These are phyloP conservation scores for Pseudogymnoascus sp. DNA, from an alignment of 2,329 filamentous ascomycete genomes.

Conservation along the genomic window DNA sequence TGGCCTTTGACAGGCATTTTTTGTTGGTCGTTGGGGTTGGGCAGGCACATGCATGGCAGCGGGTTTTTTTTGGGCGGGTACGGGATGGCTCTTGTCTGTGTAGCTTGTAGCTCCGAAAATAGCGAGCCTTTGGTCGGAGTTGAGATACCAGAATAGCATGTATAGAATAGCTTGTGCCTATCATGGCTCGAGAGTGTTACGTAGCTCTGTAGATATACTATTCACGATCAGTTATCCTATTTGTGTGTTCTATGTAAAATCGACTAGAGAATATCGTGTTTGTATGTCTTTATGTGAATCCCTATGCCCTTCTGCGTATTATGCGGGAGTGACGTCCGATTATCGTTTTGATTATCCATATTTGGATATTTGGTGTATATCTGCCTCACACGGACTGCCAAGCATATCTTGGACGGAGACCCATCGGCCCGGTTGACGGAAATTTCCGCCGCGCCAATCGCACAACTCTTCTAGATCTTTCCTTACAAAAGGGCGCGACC, in stretches of 20 bases:
- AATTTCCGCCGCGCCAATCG: neutral
- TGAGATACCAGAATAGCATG: conserved; percentile 6
- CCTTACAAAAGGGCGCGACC: neutral
- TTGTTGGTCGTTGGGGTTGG: neutral
- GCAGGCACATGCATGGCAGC: neutral
- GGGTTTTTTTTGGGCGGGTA: neutral
- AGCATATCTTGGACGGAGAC: neutral
- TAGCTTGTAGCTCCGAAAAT: conserved; percentile 1
- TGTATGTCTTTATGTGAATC: neutral
- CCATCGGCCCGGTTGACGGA: neutral
- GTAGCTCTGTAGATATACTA: conserved; percentile 1
- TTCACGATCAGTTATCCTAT: conserved; percentile 3
- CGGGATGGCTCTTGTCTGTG: neutral
- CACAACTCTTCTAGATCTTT: conserved; percentile 9
- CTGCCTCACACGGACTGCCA: neutral
- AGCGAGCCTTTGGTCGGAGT: conserved; percentile 4
- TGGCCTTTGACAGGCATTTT: neutral
- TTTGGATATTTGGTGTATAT: neutral
- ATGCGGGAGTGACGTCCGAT: neutral
- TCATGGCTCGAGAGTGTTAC: conserved; percentile 5
- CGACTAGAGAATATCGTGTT: neutral
- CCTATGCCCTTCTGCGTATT: neutral
- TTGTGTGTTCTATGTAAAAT: neutral
- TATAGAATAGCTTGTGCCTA: conserved; percentile 5
- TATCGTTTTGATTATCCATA: neutral